A percentile compares a stretch with the other conserved stretches of the same genome.
phyloP scores from a whole-genome alignment of 805 yeast genomes.

The Cyberlindnera mycetangii region DNA sequence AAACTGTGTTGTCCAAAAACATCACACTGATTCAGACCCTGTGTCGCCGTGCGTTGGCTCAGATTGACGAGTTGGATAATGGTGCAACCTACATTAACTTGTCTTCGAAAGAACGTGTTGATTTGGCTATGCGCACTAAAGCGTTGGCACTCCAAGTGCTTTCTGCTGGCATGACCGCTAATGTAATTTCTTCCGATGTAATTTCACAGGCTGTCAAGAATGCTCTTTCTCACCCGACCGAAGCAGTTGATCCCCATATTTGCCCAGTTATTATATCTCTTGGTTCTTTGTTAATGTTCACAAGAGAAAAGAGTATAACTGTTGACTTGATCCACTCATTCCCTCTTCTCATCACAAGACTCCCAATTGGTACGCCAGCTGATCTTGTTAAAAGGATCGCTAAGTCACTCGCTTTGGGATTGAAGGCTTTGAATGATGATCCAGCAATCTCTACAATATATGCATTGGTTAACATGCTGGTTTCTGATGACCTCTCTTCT shows the following conservation, averaged over 20 bases:
- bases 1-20: conserved; percentile 20
- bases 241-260: conserved; percentile 50
- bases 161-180: conserved; percentile 49
- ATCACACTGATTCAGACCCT: conserved; percentile 14
- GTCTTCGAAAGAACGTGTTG: conserved; percentile 45
- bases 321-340: conserved; percentile 36
- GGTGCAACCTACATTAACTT: conserved; percentile 56
- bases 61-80: conserved; percentile 41
- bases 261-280: conserved; percentile 50
- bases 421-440: conserved; percentile 72
- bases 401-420: conserved; percentile 58
- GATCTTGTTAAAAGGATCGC: conserved; percentile 52
- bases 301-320: conserved; percentile 32
- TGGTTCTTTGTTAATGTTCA: conserved; percentile 50
- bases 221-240: conserved; percentile 50
- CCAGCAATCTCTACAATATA: conserved; percentile 81
- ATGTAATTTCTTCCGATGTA: conserved; percentile 40
- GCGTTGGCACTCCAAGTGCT: conserved; percentile 57
- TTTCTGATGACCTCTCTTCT: conserved; percentile 46
- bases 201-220: conserved; percentile 46
- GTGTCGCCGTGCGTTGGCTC: conserved; percentile 21
- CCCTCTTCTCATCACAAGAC: conserved; percentile 45
- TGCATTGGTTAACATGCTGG: conserved; percentile 71
- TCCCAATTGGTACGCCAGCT: conserved; percentile 48
- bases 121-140: conserved; percentile 53